phyloP scores from a whole-genome alignment of 345 rosid genomes.

The Brassica juncea region DNA sequence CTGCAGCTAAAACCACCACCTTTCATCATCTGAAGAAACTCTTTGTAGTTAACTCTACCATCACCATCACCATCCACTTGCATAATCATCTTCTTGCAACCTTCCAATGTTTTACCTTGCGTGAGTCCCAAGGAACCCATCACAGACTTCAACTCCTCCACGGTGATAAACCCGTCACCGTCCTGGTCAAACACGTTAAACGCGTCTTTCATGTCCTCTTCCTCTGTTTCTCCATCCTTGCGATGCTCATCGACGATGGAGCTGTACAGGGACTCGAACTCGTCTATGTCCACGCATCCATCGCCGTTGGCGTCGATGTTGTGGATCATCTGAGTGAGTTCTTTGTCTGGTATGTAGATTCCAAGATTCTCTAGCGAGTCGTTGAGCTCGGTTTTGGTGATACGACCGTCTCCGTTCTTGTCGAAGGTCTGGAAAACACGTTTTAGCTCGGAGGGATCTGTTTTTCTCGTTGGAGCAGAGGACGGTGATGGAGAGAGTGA shows the following conservation, averaged over 20 bases:
- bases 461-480: not conserved
- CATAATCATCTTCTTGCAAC: constrained; percentile 43
- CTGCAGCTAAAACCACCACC: constrained; percentile 35
- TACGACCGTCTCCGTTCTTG: constrained; percentile 41
- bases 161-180: constrained; percentile 44
- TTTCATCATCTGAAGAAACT: constrained; percentile 47
- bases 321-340: constrained; percentile 35
- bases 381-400: constrained; percentile 42
- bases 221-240: constrained; percentile 42
- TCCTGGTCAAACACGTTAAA: constrained; percentile 45
- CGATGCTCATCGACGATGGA: constrained; percentile 35
- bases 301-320: constrained; percentile 42
- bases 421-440: constrained; percentile 43
- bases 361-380: constrained; percentile 43
- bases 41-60: constrained; percentile 41
- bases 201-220: constrained; percentile 46
- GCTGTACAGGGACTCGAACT: constrained; percentile 38
- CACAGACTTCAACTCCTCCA: constrained; percentile 40
- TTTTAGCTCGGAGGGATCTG: constrained; percentile 38
- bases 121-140: constrained; percentile 43
- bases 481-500: constrained; percentile 14
- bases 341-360: constrained; percentile 43
- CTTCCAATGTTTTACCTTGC: constrained; percentile 40
- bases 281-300: constrained; percentile 42
- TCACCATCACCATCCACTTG: constrained; percentile 45